Percentiles rank a stretch among this genome's conserved stretches.
phyloP scores from a whole-genome alignment of 805 yeast species.

The Candida xyloterini region DNA sequence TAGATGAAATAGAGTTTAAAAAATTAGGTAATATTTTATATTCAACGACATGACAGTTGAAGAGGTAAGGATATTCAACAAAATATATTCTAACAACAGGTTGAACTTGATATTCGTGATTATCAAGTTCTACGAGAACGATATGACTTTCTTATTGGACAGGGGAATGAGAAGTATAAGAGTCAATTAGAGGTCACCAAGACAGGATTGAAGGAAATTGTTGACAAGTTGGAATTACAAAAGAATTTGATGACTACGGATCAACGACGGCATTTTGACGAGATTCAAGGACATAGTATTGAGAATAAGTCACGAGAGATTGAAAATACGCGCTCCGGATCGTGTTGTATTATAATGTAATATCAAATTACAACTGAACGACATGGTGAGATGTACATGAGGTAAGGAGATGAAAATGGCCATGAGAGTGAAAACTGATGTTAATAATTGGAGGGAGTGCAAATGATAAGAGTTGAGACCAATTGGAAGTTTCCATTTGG shows the following conservation, averaged over 20 bases:
- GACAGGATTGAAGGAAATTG: slow-evolving; percentile 1
- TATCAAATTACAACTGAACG: no score
- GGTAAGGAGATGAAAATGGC: slow-evolving; percentile 28
- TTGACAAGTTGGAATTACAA: neutral
- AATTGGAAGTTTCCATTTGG: no score
- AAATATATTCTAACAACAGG: slow-evolving; percentile 2
- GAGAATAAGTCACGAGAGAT: neutral
- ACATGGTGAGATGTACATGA: slow-evolving; percentile 28
- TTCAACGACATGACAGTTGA: slow-evolving; percentile 2
- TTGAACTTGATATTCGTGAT: slow-evolving; percentile 3
- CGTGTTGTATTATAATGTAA: slow-evolving; percentile 5
- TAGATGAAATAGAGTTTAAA: neutral
- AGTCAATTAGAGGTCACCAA: slow-evolving; percentile 5
- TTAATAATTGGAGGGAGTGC: neutral
- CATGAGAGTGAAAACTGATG: slow-evolving; percentile 7
- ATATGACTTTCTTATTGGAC: neutral
- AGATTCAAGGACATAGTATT: neutral
- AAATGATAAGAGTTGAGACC: neutral
- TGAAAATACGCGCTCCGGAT: neutral
- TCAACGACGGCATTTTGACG: slow-evolving; percentile 7
- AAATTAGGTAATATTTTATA: neutral
- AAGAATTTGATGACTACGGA: slow-evolving; percentile 1
- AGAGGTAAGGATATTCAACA: slow-evolving; percentile 2
- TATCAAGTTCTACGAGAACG: slow-evolving; percentile 5
- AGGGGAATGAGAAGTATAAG: slow-evolving; percentile 1